Evolutionary conservation across 805 yeast genomes (phyloP).

Genomic region (Ogataea glucozyma): DNA sequence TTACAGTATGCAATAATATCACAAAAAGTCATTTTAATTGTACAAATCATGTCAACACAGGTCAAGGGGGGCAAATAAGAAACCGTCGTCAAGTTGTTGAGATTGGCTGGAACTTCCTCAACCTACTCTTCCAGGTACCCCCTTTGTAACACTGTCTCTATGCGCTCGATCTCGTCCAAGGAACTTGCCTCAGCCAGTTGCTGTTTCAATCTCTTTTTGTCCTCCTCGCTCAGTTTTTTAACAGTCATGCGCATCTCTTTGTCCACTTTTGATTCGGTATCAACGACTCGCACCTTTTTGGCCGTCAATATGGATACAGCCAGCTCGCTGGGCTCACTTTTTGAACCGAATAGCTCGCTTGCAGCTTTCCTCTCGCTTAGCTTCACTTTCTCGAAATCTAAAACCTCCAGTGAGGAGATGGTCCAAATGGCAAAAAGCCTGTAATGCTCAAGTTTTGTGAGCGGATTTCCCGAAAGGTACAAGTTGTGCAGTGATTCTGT

Average conservation of each 20-base stretch:
- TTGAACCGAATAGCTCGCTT: slow-evolving; percentile 42
- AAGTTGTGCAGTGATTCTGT: slow-evolving; percentile 46
- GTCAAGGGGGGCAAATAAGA: too few species aligned
- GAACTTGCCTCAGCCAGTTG: slow-evolving; percentile 64
- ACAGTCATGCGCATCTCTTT: slow-evolving; percentile 28
- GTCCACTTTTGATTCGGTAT: slow-evolving; percentile 11
- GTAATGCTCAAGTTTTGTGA: slow-evolving; percentile 52
- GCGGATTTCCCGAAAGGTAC: slow-evolving; percentile 58
- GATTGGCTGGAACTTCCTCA: too few species aligned
- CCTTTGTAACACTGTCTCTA: slow-evolving; percentile 55
- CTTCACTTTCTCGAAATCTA: slow-evolving; percentile 70
- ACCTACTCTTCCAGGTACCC: slow-evolving; percentile 30
- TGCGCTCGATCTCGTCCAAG: slow-evolving; percentile 70
- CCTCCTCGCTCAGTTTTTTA: slow-evolving; percentile 54
- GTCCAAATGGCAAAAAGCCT: slow-evolving; percentile 60
- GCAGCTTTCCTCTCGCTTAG: slow-evolving; percentile 53
- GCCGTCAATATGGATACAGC: slow-evolving; percentile 32
- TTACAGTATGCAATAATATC: too few species aligned
- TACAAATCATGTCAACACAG: too few species aligned
- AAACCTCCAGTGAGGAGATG: slow-evolving; percentile 58
- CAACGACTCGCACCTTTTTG: slow-evolving; percentile 8
- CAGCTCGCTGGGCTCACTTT: slow-evolving; percentile 30
- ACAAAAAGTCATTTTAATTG: too few species aligned
- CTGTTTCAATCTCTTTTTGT: slow-evolving; percentile 49
- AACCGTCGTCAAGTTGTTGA: too few species aligned